Evolutionary conservation across 352 stramenopile genomes (phyloP).

Genomic region (Pseudoperonospora humuli): DNA sequence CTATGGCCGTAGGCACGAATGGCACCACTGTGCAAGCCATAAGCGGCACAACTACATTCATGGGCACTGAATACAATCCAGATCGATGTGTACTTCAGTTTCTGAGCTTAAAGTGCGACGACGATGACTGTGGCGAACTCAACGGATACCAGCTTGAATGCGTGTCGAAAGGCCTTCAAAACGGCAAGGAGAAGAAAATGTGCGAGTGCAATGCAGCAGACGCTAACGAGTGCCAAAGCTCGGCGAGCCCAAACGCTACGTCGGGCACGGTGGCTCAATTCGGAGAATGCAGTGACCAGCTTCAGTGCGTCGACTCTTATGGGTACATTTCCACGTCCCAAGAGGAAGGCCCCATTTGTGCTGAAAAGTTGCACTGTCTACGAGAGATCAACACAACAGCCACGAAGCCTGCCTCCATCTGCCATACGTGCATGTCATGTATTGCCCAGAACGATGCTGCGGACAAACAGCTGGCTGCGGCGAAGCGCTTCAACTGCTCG

Average conservation of each 20-base stretch:
- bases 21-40: slow-evolving; percentile 47
- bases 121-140: slow-evolving; percentile 48
- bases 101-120: slow-evolving; percentile 47
- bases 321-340: slow-evolving; percentile 49
- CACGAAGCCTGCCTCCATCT: slow-evolving; percentile 52
- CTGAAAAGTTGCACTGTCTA: slow-evolving; percentile 65
- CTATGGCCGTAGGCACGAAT: slow-evolving; percentile 52
- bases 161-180: slow-evolving; percentile 44
- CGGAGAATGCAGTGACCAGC: slow-evolving; percentile 46
- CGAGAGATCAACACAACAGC: slow-evolving; percentile 61
- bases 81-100: slow-evolving; percentile 63
- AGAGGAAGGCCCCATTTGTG: slow-evolving; percentile 46
- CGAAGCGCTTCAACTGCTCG: slow-evolving; percentile 70
- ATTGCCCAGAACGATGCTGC: slow-evolving; percentile 63
- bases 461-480: slow-evolving; percentile 37
- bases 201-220: slow-evolving; percentile 48
- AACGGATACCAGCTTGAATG: slow-evolving; percentile 70
- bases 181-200: slow-evolving; percentile 60
- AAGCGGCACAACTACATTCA: slow-evolving; percentile 42
- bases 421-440: slow-evolving; percentile 78
- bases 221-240: slow-evolving; percentile 42
- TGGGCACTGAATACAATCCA: slow-evolving; percentile 65
- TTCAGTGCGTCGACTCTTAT: slow-evolving; percentile 52
- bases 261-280: slow-evolving; percentile 47
- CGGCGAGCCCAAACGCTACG: slow-evolving; percentile 24